phyloP scores from a whole-genome alignment of 2,329 filamentous ascomycete species.

The Chrysoporthe cubensis region DNA sequence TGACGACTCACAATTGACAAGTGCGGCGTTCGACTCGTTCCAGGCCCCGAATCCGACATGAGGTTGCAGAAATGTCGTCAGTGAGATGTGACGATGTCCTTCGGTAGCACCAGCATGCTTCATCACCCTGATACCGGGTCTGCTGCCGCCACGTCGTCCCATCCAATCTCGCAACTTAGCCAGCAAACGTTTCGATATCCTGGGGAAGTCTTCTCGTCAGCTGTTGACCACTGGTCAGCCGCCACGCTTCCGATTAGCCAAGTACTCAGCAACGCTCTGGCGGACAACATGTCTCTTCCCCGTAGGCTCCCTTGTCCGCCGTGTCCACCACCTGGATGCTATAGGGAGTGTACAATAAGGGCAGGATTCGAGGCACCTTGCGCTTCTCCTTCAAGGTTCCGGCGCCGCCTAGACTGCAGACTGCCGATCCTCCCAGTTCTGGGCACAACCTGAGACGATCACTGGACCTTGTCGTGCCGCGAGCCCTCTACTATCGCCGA shows the following conservation, averaged over 20 bases:
- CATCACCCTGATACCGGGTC: background rate
- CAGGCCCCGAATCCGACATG: background rate
- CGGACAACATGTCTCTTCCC: background rate
- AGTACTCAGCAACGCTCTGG: background rate
- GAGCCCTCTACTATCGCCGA: background rate
- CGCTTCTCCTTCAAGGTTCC: background rate
- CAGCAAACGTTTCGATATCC: background rate
- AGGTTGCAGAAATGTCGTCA: background rate
- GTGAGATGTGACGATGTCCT: background rate
- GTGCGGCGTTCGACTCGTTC: background rate
- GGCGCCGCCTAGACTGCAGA: conserved; percentile 3
- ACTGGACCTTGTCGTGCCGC: background rate
- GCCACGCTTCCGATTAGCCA: background rate
- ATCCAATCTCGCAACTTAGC: background rate
- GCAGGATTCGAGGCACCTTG: background rate
- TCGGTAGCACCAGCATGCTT: background rate
- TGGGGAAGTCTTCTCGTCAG: background rate
- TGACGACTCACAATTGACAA: background rate
- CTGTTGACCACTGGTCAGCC: background rate
- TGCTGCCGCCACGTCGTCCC: background rate
- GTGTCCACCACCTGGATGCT: background rate
- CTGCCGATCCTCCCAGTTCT: background rate
- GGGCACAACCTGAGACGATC: conserved; percentile 9
- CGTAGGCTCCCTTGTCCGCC: background rate
- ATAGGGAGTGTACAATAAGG: background rate